These are phyloP conservation scores for Apophysomyces elegans DNA, from an alignment of 371 early-diverging fungal species.

Conservation along the genomic window DNA sequence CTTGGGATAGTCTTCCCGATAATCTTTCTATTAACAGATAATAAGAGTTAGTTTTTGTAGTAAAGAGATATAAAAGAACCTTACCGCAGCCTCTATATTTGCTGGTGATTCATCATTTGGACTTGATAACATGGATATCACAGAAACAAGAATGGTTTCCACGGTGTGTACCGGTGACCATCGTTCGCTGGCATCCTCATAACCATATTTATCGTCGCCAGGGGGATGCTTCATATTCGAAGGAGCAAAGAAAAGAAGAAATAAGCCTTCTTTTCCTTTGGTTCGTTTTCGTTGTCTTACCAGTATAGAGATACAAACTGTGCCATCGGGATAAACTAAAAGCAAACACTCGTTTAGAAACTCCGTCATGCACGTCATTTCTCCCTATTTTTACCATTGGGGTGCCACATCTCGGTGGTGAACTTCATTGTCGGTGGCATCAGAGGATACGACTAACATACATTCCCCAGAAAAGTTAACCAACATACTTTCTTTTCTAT, in stretches of 20 bases:
- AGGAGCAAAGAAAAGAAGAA: not conserved
- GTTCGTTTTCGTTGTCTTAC: constrained; percentile 38
- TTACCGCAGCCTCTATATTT: constrained; percentile 89
- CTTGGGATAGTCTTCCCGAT: constrained; percentile 66
- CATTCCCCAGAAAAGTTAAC: constrained; percentile 1
- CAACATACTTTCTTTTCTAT: not conserved
- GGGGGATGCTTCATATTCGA: constrained; percentile 59
- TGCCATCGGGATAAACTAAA: constrained; percentile 80
- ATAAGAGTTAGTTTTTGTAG: not conserved
- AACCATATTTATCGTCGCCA: constrained; percentile 91
- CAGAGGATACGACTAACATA: constrained; percentile 66
- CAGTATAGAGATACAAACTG: constrained; percentile 93
- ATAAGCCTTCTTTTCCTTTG: constrained; percentile 1
- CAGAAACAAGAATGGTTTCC: constrained; percentile 86
- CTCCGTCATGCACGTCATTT: not conserved
- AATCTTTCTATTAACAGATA: constrained; percentile 63
- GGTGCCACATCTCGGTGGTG: constrained; percentile 81
- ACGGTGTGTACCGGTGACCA: constrained; percentile 97
- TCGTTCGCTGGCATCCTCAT: constrained; percentile 87
- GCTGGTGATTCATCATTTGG: constrained; percentile 96
- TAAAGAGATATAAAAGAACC: constrained; percentile 16
- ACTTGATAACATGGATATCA: constrained; percentile 87
- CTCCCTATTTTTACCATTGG: constrained; percentile 61
- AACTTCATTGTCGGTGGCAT: constrained; percentile 89
- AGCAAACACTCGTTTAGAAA: not conserved